Evolutionary conservation across 768 basidiomycete species (phyloP).

Genomic region (Dioszegia hungarica): DNA sequence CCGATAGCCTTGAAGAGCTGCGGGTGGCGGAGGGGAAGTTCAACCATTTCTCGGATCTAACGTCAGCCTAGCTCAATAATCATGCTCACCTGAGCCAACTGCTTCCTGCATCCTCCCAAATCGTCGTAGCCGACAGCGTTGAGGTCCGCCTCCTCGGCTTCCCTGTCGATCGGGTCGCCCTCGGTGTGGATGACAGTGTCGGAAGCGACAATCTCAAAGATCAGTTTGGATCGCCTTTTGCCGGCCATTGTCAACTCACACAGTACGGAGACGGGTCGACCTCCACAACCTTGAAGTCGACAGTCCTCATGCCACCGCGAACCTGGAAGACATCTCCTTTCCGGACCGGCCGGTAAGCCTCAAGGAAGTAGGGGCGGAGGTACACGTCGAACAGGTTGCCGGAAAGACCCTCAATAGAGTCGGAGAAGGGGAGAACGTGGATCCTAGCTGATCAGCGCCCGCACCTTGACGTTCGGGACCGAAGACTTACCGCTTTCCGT

Average conservation of each 20-base stretch:
- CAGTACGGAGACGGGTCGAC: slow-evolving; percentile 97
- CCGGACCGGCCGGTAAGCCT: slow-evolving; percentile 57
- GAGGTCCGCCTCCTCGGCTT: slow-evolving; percentile 95
- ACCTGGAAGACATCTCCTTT: slow-evolving; percentile 96
- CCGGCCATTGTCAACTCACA: slow-evolving; percentile 54
- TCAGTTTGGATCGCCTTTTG: slow-evolving; percentile 1
- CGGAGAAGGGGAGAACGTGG: slow-evolving; percentile 94
- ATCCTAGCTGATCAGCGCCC: slow-evolving; percentile 50
- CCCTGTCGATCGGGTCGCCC: slow-evolving; percentile 97
- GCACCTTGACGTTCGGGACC: background rate
- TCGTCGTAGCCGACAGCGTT: slow-evolving; percentile 98
- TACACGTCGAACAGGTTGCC: slow-evolving; percentile 99
- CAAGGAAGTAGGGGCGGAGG: slow-evolving; percentile 96
- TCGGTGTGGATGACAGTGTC: slow-evolving; percentile 74
- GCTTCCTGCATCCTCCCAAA: slow-evolving; percentile 98
- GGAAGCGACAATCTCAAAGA: slow-evolving; percentile 77
- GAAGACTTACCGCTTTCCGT: slow-evolving; percentile 69
- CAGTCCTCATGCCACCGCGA: slow-evolving; percentile 94
- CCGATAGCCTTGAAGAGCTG: slow-evolving; percentile 99
- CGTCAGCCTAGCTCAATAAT: background rate
- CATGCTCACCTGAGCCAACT: slow-evolving; percentile 74
- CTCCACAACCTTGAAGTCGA: slow-evolving; percentile 94
- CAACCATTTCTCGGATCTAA: slow-evolving; percentile 91
- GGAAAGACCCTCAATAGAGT: slow-evolving; percentile 94
- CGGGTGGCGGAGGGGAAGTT: slow-evolving; percentile 94